These are phyloP conservation scores for Helotiales sp. DNA, from an alignment of 2,329 filamentous ascomycete species.

Conservation along the genomic window DNA sequence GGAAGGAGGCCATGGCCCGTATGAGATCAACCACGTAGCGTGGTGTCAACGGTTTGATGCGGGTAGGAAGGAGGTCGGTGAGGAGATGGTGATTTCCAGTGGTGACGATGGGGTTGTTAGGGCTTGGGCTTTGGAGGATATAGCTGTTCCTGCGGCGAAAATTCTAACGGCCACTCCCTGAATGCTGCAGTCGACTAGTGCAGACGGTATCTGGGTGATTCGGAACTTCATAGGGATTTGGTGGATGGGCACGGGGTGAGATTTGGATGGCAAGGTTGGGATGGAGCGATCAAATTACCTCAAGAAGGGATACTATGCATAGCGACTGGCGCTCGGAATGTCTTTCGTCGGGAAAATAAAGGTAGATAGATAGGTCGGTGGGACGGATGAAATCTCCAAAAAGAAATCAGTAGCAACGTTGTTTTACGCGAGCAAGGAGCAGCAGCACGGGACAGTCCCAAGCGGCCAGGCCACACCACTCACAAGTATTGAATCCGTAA, in stretches of 20 bases:
- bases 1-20: conserved; percentile 82
- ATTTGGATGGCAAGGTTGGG: conserved; percentile 1
- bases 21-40: conserved; percentile 89
- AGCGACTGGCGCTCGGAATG: conserved; percentile 21
- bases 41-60: conserved; percentile 84
- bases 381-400: background rate
- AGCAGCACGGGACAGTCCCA: background rate
- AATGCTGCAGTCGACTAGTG: background rate
- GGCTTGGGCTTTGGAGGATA: conserved; percentile 71
- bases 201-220: background rate
- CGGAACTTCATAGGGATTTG: background rate
- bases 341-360: background rate
- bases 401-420: background rate
- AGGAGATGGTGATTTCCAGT: conserved; percentile 89
- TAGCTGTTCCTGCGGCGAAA: background rate
- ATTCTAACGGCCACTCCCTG: background rate
- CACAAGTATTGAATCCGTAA: no score
- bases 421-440: background rate
- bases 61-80: conserved; percentile 59
- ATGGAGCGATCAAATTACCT: background rate
- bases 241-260: background rate
- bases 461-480: no score
- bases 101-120: conserved; percentile 90
- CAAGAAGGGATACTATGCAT: conserved; percentile 10
- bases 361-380: background rate